Percentiles rank a stretch among this genome's conserved stretches.
Evolutionary conservation across 768 basidiomycete genomes (phyloP).

Genomic region (Cystofilobasidium macerans): DNA sequence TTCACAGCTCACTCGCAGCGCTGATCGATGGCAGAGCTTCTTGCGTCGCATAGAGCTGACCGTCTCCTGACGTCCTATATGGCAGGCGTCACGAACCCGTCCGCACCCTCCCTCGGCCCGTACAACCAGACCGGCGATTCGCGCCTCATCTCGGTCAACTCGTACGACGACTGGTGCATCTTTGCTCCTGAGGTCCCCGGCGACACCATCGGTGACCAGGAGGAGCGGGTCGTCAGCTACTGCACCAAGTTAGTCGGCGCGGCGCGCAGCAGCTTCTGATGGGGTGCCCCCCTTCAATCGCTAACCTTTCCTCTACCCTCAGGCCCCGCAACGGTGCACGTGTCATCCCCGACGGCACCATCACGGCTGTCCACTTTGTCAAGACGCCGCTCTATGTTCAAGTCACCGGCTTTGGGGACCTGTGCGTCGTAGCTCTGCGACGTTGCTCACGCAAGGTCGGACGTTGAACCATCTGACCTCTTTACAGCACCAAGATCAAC

Average conservation of each 20-base stretch:
- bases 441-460: too few species aligned
- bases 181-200: constrained; percentile 38
- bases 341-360: constrained; percentile 41
- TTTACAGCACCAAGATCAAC: constrained; percentile 29
- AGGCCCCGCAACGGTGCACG: constrained; percentile 41
- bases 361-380: constrained; percentile 37
- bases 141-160: constrained; percentile 24
- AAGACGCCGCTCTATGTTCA: constrained; percentile 44
- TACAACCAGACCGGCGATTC: constrained; percentile 25
- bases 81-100: constrained; percentile 16
- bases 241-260: constrained; percentile 25
- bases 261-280: too few species aligned
- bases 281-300: not conserved
- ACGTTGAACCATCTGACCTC: too few species aligned
- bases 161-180: constrained; percentile 27
- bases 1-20: not conserved
- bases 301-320: constrained; percentile 3
- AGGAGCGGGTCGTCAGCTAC: constrained; percentile 37
- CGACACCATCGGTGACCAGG: constrained; percentile 51
- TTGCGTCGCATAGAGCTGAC: too few species aligned
- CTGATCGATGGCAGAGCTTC: not conserved
- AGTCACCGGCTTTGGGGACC: constrained; percentile 44
- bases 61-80: not conserved
- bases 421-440: constrained; percentile 35
- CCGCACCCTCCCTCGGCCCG: not conserved